These are phyloP conservation scores for Suhomyces coccinellae DNA, from an alignment of 1,139 yeast species.

Conservation along the genomic window DNA sequence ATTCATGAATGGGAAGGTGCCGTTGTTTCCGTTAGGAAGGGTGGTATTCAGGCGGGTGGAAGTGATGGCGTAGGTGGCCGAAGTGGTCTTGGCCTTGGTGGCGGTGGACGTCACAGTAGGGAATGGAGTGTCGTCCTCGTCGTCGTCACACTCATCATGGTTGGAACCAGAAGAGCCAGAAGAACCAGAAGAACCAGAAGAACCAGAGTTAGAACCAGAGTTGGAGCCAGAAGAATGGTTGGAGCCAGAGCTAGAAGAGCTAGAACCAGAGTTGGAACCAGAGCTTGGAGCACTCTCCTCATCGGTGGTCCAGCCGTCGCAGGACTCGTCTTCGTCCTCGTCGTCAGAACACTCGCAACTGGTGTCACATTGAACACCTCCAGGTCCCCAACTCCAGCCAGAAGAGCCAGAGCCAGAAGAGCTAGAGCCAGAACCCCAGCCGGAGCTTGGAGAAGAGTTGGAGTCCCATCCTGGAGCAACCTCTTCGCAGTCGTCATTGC, in stretches of 20 bases:
- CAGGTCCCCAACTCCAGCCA: slow-evolving; percentile 37
- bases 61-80: slow-evolving; percentile 9
- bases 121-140: slow-evolving; percentile 7
- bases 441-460: slow-evolving; percentile 7
- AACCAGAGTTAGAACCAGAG: background rate
- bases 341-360: slow-evolving; percentile 40
- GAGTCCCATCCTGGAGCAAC: slow-evolving; percentile 3
- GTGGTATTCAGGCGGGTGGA: background rate
- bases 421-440: slow-evolving; percentile 6
- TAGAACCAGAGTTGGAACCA: background rate
- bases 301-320: slow-evolving; percentile 33
- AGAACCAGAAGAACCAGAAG: background rate
- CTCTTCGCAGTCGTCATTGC: slow-evolving; percentile 2
- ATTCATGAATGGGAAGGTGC: slow-evolving; percentile 7
- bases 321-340: slow-evolving; percentile 29
- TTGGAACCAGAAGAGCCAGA: background rate
- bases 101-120: slow-evolving; percentile 5
- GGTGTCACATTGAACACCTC: slow-evolving; percentile 38
- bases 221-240: background rate
- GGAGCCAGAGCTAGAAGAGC: background rate
- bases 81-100: slow-evolving; percentile 4
- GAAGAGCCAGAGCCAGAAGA: background rate
- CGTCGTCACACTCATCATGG: slow-evolving; percentile 6
- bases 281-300: slow-evolving; percentile 40
- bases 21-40: background rate